Percentiles rank a stretch among this genome's conserved stretches.
Evolutionary conservation across 352 stramenopile genomes (phyloP).

Genomic region (Pythium vanterpoolii): DNA sequence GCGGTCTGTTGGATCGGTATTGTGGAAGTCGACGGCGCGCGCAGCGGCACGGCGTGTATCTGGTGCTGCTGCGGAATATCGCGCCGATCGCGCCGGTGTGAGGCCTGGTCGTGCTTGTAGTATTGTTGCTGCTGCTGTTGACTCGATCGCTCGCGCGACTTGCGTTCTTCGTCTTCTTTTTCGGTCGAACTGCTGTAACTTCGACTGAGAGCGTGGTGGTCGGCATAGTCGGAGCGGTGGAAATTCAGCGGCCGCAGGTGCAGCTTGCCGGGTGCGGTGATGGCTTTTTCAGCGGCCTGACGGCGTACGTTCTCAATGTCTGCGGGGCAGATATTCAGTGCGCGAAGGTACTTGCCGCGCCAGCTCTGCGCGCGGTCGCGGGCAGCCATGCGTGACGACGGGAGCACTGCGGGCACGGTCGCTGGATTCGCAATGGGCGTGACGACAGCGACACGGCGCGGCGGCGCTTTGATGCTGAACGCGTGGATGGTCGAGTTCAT

Average conservation of each 20-base stretch:
- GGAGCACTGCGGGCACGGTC: background rate
- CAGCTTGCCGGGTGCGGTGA: constrained; percentile 1
- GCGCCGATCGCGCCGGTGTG: background rate
- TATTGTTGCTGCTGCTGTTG: background rate
- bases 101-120: background rate
- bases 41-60: constrained; percentile 7
- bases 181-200: constrained; percentile 30
- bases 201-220: constrained; percentile 14
- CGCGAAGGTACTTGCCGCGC: constrained; percentile 72
- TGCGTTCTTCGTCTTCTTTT: constrained; percentile 23
- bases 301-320: constrained; percentile 29
- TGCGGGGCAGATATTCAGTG: constrained; percentile 67
- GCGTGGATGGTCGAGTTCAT: constrained; percentile 1
- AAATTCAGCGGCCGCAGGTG: constrained; percentile 10
- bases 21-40: constrained; percentile 4
- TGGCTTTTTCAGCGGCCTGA: constrained; percentile 4
- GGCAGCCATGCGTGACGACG: constrained; percentile 5
- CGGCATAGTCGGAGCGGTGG: constrained; percentile 10
- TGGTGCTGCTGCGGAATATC: background rate
- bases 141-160: constrained; percentile 15
- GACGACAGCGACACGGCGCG: background rate
- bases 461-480: background rate
- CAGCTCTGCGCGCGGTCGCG: constrained; percentile 45
- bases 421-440: constrained; percentile 3
- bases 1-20: background rate